Conservation (phyloP, 169 alveolate species). For the Eimeria praecox region DNA sequence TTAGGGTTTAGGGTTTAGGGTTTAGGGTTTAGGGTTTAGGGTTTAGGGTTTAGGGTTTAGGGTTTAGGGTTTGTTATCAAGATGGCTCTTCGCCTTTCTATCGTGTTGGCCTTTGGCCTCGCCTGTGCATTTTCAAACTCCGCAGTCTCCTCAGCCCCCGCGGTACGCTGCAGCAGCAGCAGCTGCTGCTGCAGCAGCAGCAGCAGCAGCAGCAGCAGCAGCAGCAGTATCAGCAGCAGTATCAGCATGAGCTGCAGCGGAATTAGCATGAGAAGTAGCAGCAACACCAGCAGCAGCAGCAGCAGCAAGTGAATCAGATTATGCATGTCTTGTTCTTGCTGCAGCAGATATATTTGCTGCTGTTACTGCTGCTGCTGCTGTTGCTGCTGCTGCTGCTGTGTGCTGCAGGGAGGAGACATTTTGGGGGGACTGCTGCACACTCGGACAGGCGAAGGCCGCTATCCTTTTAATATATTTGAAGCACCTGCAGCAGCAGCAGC, state of each 20-base stretch:
- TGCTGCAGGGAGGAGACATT: background rate
- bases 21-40: too few species aligned
- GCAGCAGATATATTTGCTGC: too few species aligned
- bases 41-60: too few species aligned
- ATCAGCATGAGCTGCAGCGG: background rate
- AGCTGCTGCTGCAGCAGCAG: background rate
- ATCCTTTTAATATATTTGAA: background rate
- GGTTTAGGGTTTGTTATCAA: too few species aligned
- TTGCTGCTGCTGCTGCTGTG: too few species aligned
- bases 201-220: too few species aligned
- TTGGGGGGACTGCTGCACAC: background rate
- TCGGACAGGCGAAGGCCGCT: background rate
- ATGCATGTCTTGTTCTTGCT: background rate
- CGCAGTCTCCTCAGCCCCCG: background rate
- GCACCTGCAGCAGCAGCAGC: background rate
- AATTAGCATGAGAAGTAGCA: too few species aligned
- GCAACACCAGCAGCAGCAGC: too few species aligned
- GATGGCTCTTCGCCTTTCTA: background rate
- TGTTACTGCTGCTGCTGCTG: too few species aligned
- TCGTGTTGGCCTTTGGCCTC: background rate
- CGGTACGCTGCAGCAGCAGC: background rate
- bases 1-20: too few species aligned
- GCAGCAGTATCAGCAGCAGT: too few species aligned
- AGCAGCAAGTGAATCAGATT: too few species aligned
- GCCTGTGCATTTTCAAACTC: background rate